A percentile compares a stretch with the other conserved stretches of the same genome.
phyloP scores from a whole-genome alignment of 306 rosid genomes.

The Sesbania bispinosa region DNA sequence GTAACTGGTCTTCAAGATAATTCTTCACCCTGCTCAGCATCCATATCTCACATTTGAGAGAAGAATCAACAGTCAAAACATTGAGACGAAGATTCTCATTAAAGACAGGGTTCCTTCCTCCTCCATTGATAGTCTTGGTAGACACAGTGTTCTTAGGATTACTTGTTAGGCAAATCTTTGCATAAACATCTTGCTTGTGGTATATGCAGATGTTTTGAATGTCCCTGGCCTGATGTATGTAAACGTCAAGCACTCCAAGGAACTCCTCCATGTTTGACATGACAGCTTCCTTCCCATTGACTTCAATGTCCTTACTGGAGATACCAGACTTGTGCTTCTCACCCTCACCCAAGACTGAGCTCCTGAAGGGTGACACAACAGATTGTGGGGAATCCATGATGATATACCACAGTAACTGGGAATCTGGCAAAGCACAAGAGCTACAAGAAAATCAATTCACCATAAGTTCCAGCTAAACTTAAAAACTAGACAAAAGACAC shows the following conservation, averaged over 20 bases:
- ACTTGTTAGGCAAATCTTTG: constrained; percentile 69
- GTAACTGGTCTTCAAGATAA: constrained; percentile 94
- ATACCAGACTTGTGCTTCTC: constrained; percentile 54
- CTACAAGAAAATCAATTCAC: constrained; percentile 22
- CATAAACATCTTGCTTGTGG: constrained; percentile 99
- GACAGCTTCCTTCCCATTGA: constrained; percentile 50
- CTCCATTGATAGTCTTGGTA: constrained; percentile 90
- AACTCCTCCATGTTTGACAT: constrained; percentile 43
- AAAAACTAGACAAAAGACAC: constrained; percentile 13
- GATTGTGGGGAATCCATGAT: constrained; percentile 91
- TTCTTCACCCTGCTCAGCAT: constrained; percentile 97
- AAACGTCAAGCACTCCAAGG: constrained; percentile 73
- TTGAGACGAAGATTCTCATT: constrained; percentile 61
- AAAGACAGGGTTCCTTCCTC: constrained; percentile 93
- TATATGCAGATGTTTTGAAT: constrained; percentile 96
- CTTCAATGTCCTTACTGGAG: constrained; percentile 46
- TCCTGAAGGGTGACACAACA: constrained; percentile 79
- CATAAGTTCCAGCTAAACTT: background rate
- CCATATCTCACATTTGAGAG: constrained; percentile 93
- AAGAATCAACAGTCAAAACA: constrained; percentile 56
- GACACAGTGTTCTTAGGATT: constrained; percentile 60
- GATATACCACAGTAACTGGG: constrained; percentile 9
- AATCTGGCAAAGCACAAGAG: constrained; percentile 45
- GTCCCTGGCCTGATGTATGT: constrained; percentile 87
- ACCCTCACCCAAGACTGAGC: constrained; percentile 41